Base-by-base conservation (phyloP, 306 rosid genomes). In the Malus sieversii region DNA sequence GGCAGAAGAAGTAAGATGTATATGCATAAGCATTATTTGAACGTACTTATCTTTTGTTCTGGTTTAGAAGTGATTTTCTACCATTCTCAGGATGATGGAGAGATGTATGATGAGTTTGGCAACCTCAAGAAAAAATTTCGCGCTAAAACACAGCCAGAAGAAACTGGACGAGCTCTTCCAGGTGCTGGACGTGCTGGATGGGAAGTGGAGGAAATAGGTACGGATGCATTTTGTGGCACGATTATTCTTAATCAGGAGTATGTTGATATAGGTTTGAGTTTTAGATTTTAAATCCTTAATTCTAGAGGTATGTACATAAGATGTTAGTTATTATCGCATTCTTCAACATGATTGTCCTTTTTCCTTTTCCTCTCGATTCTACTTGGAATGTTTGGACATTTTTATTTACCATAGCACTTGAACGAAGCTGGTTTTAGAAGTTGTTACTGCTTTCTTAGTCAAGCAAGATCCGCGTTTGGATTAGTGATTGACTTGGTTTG, bases 141-240 rank as follows among this genome's bases (percentile, higher is more conserved):
- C 45, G 97, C 88, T 55, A 95, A 92, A 86, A 87, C 96, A 6
- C 96, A 92, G 81, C 96, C 89, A 82, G 85, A 90, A 82, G 96
- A 92, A 75, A 84, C 97, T 60, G 93, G 90, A 77, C 82, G 82
- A 15, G 87, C 75, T 64, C 91, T 89, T 79, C 93, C 97, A 30
- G 99, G 97, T 80, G 90, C 99, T 73, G 99, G 99, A 72, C 97
- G 99, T 83, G 99, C 99, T 80, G 99, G 99, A 71, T 95, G 99
- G 99, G 97, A 95, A 78, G 97, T 95, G 65, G 99, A 95, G 76
- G 97, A 90, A 63, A 82, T 95, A 90, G 99, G 97, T 95, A 92
- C 40, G 29, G 18, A 14, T 78, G 70, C 65, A 74, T 64, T 76
- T 75, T 19, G 69, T 18, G 19, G 59, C 65, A 52, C 70, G 53